Base-by-base conservation (phyloP, 768 basidiomycete genomes). In the Collybia mongolica region DNA sequence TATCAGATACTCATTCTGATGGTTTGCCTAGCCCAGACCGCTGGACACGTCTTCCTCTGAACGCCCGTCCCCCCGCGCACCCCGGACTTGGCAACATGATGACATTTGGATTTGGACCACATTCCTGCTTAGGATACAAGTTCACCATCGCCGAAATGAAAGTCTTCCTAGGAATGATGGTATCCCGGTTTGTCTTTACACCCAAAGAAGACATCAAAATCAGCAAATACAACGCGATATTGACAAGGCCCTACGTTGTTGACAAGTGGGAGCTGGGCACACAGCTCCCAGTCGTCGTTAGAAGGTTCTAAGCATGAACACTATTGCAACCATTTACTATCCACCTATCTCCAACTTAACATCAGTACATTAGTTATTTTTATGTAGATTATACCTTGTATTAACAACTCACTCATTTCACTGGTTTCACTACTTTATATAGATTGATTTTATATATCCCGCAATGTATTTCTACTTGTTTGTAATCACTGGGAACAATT, bases 61-160 rank as follows among this genome's bases (percentile, higher is more conserved):
- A 56, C 5, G 73, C 71, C 9, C 65, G 64, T 15, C 58, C 66
- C 5, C 66, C 71, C 3, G 49, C 60, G 14, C 70, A 74, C 40
- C 80, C 78, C 7, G 82, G 80, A 18, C 58, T 81, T 9, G 72
- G 67, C 19, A 75, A 77, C 54, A 24, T 79, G 23, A 76, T 81
- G 79, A 74, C 79, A 5, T 83, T 83, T 57, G 75, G 76, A 0
- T 72, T 76, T 48, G 80, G 79, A 4, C 72, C 72, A 11, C 72
- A 74, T 39, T 72, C 77, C 3, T 82, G 81, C 55, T 62, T 78
- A 1, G 81, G 80, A 3, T 70, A 68, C 55, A 72, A 71, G 43
- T 79, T 81, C 56, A 70, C 73, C 15, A 60, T 79, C 36, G 56
- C 71, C 9, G 75, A 82, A 61, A 76, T 75, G 50, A 83, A 83